Percentiles rank a stretch among this genome's conserved stretches.
Evolutionary conservation across 345 rosid genomes (phyloP).

Genomic region (Euphorbia peplus): DNA sequence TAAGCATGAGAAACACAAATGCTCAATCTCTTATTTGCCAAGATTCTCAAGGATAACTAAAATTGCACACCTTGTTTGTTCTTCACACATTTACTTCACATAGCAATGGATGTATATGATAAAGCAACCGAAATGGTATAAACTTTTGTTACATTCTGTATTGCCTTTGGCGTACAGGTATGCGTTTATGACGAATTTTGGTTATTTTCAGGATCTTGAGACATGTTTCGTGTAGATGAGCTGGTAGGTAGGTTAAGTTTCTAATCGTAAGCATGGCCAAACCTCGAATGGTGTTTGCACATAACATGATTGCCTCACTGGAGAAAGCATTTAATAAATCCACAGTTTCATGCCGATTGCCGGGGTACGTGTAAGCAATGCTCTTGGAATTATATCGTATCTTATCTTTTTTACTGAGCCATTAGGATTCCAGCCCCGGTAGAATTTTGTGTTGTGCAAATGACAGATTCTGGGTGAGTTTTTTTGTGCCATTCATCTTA

Average conservation of each 20-base stretch:
- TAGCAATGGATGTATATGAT: neutral
- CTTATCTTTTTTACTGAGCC: neutral
- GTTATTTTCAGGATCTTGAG: slow-evolving; percentile 4
- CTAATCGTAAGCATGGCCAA: neutral
- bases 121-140: too few relatives aligned
- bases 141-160: too few relatives aligned
- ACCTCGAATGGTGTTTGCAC: neutral
- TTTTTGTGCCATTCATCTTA: neutral
- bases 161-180: neutral
- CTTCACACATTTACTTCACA: neutral
- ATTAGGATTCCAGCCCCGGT: neutral
- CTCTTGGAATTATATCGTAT: neutral
- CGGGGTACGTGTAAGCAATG: neutral
- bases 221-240: neutral
- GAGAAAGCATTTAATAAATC: neutral
- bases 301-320: neutral
- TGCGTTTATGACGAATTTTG: neutral
- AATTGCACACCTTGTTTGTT: neutral
- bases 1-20: neutral
- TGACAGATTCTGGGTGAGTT: neutral
- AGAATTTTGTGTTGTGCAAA: neutral
- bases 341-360: neutral
- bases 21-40: neutral
- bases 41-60: neutral
- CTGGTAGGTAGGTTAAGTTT: neutral